A percentile compares a stretch with the other conserved stretches of the same genome.
Conservation (phyloP, 345 rosid genomes). For the Salix dunnii region DNA sequence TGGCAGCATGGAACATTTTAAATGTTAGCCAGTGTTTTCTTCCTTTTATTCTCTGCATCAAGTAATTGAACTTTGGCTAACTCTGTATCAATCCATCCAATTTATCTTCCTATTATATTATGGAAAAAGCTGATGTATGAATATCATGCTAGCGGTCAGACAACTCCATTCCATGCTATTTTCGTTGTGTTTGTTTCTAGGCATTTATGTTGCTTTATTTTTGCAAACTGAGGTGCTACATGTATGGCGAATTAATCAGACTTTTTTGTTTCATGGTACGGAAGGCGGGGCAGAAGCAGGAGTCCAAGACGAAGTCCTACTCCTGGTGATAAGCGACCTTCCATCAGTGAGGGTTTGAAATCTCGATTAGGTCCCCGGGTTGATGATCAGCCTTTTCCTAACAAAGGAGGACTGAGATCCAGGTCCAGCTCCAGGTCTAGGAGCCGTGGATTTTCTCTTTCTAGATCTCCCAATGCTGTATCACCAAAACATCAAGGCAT, state of each 20-base stretch:
- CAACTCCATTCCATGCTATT: background rate
- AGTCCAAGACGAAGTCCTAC: slow-evolving; percentile 61
- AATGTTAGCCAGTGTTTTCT: background rate
- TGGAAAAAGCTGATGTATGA: background rate
- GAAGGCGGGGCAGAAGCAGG: slow-evolving; percentile 45
- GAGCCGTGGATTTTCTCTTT: slow-evolving; percentile 31
- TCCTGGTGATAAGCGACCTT: slow-evolving; percentile 51
- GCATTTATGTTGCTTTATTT: background rate
- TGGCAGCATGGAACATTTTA: background rate
- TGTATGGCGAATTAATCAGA: background rate
- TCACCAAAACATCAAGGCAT: slow-evolving; percentile 29
- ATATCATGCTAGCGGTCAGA: background rate
- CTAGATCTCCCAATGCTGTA: slow-evolving; percentile 41
- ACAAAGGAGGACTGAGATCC: slow-evolving; percentile 22
- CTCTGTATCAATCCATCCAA: background rate
- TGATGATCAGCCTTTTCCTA: slow-evolving; percentile 31
- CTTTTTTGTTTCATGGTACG: slow-evolving; percentile 31
- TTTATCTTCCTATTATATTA: background rate
- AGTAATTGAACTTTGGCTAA: background rate
- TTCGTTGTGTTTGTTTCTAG: background rate
- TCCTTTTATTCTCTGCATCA: background rate
- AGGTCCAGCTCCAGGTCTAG: slow-evolving; percentile 35
- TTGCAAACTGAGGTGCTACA: background rate
- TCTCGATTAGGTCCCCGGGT: slow-evolving; percentile 64
- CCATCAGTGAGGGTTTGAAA: slow-evolving; percentile 63